Evolutionary conservation across 1,139 yeast genomes (phyloP).

Genomic region (Arxiozyma slooffiae): DNA sequence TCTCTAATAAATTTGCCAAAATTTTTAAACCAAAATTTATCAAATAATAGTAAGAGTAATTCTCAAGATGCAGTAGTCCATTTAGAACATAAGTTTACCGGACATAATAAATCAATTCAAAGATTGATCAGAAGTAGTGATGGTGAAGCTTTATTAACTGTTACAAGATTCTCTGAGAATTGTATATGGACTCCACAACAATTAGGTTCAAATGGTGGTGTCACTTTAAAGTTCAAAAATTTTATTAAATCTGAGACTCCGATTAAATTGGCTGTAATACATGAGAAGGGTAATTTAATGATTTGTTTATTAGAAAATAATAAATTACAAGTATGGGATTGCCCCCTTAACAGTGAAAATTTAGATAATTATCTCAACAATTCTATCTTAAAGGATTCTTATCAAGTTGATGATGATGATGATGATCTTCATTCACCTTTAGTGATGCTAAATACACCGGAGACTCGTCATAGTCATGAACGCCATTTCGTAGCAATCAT

Average conservation of each 20-base stretch:
- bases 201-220: constrained; percentile 22
- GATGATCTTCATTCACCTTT: constrained; percentile 26
- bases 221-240: constrained; percentile 29
- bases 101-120: constrained; percentile 74
- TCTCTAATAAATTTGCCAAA: constrained; percentile 35
- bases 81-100: constrained; percentile 55
- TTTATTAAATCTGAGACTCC: constrained; percentile 33
- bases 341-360: constrained; percentile 26
- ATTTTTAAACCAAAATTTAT: constrained; percentile 25
- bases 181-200: constrained; percentile 48
- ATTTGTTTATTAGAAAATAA: constrained; percentile 36
- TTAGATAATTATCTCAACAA: constrained; percentile 11
- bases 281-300: constrained; percentile 45
- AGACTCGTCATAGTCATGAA: constrained; percentile 28
- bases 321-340: constrained; percentile 55
- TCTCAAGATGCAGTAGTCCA: constrained; percentile 16
- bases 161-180: constrained; percentile 45
- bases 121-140: constrained; percentile 54
- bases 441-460: constrained; percentile 42
- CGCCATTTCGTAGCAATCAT: constrained; percentile 39
- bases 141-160: constrained; percentile 48
- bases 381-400: constrained; percentile 16
- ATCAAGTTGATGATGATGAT: constrained; percentile 9
- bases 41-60: constrained; percentile 2
- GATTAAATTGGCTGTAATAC: constrained; percentile 42